Evolutionary conservation across 1,284 basidiomycete genomes (phyloP).

Genomic region (Ustanciosporium gigantosporum): DNA sequence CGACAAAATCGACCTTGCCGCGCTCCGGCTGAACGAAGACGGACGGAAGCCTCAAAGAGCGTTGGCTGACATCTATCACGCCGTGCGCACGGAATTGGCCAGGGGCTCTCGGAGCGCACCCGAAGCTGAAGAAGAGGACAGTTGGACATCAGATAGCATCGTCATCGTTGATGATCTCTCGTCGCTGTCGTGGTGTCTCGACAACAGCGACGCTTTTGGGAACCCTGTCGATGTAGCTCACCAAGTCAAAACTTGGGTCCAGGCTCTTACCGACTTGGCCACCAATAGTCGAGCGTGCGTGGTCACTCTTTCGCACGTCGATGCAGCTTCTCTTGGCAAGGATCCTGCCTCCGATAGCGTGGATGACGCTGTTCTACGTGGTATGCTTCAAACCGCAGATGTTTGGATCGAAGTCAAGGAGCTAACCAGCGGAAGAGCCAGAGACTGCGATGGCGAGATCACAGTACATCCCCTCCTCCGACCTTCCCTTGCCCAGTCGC

Average conservation of each 20-base stretch:
- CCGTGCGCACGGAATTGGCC: background rate
- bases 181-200: constrained; percentile 27
- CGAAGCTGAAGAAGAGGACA: background rate
- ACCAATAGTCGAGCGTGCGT: constrained; percentile 23
- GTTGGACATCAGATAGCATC: constrained; percentile 12
- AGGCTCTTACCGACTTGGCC: constrained; percentile 13
- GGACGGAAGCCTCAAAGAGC: background rate
- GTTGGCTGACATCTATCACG: background rate
- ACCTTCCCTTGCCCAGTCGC: constrained; percentile 15
- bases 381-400: constrained; percentile 19
- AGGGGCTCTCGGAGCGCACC: background rate
- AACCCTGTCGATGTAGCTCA: constrained; percentile 2
- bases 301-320: constrained; percentile 36
- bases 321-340: constrained; percentile 34
- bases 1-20: background rate
- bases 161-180: constrained; percentile 38
- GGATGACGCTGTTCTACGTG: constrained; percentile 22
- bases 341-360: constrained; percentile 22
- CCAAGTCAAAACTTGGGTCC: constrained; percentile 21
- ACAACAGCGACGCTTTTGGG: constrained; percentile 3
- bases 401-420: constrained; percentile 47
- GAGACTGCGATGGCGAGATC: constrained; percentile 48
- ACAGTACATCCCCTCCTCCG: constrained; percentile 34
- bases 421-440: constrained; percentile 36
- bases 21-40: background rate